These are phyloP conservation scores for Thelephora aurantiotincta DNA, from an alignment of 768 basidiomycete species.

Conservation along the genomic window DNA sequence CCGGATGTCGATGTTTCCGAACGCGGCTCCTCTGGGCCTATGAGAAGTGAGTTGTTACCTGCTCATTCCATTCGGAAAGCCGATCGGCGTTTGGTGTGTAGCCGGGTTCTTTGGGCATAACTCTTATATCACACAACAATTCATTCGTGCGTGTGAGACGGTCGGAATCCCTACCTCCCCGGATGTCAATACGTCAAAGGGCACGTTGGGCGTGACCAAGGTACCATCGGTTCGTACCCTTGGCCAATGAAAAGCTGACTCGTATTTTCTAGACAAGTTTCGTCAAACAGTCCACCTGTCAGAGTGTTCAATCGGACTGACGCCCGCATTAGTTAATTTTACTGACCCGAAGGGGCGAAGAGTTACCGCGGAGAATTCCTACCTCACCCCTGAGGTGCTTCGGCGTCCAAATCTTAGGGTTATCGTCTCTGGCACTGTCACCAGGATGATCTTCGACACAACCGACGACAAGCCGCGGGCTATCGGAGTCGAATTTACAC, in stretches of 20 bases:
- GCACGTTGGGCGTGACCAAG: slow-evolving; percentile 48
- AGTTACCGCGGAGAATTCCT: slow-evolving; percentile 51
- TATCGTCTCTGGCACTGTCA: slow-evolving; percentile 39
- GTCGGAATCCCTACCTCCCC: slow-evolving; percentile 35
- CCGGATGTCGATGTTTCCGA: slow-evolving; percentile 31
- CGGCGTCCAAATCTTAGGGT: slow-evolving; percentile 53
- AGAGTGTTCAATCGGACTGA: neutral
- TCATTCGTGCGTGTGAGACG: slow-evolving; percentile 37
- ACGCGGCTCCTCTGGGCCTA: slow-evolving; percentile 40
- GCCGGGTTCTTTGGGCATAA: slow-evolving; percentile 42
- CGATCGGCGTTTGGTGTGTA: slow-evolving; percentile 1
- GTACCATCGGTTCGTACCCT: slow-evolving; percentile 19
- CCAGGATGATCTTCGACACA: slow-evolving; percentile 40
- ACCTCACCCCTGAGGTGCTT: slow-evolving; percentile 51
- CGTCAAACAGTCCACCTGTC: too few relatives aligned
- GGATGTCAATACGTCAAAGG: slow-evolving; percentile 42
- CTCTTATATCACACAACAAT: slow-evolving; percentile 31
- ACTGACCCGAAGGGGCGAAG: slow-evolving; percentile 36
- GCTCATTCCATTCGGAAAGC: neutral
- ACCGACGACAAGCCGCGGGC: slow-evolving; percentile 25
- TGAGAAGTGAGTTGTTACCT: slow-evolving; percentile 19
- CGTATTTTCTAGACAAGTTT: too few relatives aligned
- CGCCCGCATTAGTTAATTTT: slow-evolving; percentile 42
- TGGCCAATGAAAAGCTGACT: neutral
- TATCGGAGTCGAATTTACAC: slow-evolving; percentile 30